A percentile compares a stretch with the other conserved stretches of the same genome.
phyloP scores from a whole-genome alignment of 192 early-diverging fungal genomes.

The Rhizoclosmatium sp. region DNA sequence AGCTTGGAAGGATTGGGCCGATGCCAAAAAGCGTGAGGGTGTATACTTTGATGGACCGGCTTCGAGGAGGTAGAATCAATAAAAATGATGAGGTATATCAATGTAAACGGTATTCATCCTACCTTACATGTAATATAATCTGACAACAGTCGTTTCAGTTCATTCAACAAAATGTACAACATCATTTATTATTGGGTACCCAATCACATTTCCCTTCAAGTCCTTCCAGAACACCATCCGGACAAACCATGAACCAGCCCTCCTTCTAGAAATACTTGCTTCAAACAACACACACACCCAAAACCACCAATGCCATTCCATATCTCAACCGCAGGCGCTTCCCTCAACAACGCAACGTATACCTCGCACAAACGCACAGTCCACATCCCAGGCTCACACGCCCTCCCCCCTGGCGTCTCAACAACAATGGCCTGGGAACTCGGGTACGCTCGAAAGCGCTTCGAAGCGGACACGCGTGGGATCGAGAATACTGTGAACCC shows the following conservation, averaged over 20 bases:
- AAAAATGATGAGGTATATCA: too few species aligned
- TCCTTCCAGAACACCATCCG: background rate
- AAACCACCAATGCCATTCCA: background rate
- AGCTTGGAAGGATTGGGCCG: constrained; percentile 20
- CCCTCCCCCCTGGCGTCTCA: constrained; percentile 31
- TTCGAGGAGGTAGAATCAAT: background rate
- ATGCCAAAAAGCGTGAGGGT: background rate
- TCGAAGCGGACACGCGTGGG: background rate
- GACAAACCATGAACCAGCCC: background rate
- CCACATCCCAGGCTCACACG: constrained; percentile 32
- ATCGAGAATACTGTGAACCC: background rate
- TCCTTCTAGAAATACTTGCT: background rate
- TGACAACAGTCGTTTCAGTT: too few species aligned
- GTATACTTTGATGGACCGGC: background rate
- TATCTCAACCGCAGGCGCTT: background rate
- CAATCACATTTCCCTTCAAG: too few species aligned
- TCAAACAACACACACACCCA: background rate
- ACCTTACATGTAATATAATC: too few species aligned
- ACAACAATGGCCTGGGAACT: constrained; percentile 35
- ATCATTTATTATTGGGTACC: too few species aligned
- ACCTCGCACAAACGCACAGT: constrained; percentile 26
- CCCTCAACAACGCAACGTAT: background rate
- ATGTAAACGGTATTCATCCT: too few species aligned
- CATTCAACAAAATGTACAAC: too few species aligned
- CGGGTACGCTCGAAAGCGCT: constrained; percentile 15